Evolutionary conservation across 2,329 filamentous ascomycete genomes (phyloP).

Genomic region (Macrophomina tecta): DNA sequence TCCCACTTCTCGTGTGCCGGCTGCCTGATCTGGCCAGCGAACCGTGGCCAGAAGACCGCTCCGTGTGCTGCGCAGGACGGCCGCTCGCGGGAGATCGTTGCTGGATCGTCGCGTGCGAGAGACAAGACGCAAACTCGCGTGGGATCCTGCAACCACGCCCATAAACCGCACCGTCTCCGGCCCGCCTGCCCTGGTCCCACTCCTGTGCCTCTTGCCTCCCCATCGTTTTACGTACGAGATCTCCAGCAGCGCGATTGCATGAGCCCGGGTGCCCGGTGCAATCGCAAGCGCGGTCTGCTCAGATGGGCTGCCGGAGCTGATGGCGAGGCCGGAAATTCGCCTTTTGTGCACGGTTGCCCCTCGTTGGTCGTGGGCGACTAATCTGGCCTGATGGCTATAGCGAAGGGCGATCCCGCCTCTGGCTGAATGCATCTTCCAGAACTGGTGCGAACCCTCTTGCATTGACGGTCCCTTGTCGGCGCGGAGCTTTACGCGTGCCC

Average conservation of each 20-base stretch:
- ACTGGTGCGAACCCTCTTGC: background rate
- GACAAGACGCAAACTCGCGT: background rate
- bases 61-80: background rate
- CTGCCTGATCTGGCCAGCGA: background rate
- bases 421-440: background rate
- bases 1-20: conserved; percentile 6
- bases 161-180: no score
- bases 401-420: background rate
- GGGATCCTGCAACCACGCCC: background rate
- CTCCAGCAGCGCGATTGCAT: background rate
- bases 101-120: conserved; percentile 1
- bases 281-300: background rate
- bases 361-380: no score
- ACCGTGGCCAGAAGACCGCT: background rate
- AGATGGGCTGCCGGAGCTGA: background rate
- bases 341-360: background rate
- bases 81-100: conserved; percentile 9
- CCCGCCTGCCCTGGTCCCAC: background rate
- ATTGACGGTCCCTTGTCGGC: background rate
- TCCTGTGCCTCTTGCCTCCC: background rate
- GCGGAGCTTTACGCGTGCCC: background rate
- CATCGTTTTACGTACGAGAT: conserved; percentile 9
- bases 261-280: background rate
- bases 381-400: background rate
- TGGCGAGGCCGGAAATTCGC: background rate